These are phyloP conservation scores for Onygenales sp. DNA, from an alignment of 2,329 filamentous ascomycete species.

Conservation along the genomic window DNA sequence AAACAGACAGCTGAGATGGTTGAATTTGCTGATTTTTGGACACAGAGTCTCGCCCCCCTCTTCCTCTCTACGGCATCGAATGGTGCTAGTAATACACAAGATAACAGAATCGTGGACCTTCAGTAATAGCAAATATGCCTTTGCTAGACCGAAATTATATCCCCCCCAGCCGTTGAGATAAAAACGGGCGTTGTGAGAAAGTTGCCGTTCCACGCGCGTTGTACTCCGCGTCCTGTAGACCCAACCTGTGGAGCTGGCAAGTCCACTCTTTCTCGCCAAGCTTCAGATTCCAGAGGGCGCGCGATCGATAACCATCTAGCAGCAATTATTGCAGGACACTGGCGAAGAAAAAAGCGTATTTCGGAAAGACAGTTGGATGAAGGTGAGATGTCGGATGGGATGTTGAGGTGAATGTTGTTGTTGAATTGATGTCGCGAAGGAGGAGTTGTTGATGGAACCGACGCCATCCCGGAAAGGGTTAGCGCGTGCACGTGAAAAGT, in stretches of 20 bases:
- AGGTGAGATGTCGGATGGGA: not conserved
- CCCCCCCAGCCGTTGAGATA: constrained; percentile 9
- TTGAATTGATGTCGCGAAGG: not conserved
- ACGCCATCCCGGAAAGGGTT: not conserved
- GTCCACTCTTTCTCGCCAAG: not conserved
- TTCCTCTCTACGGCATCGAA: constrained; percentile 33
- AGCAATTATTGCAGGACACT: not conserved
- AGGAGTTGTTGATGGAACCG: not conserved
- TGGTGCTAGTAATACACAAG: constrained; percentile 30
- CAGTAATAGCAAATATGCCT: constrained; percentile 16
- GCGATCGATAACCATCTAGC: not conserved
- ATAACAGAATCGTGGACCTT: constrained; percentile 18
- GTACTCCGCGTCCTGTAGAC: not conserved
- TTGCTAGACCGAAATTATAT: constrained; percentile 23
- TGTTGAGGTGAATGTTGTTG: not conserved
- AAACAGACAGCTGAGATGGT: constrained; percentile 6
- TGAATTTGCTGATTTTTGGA: constrained; percentile 8
- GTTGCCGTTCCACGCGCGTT: not conserved
- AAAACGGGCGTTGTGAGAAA: not conserved
- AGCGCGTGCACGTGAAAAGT: not conserved
- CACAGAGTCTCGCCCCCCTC: constrained; percentile 5
- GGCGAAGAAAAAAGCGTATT: not conserved
- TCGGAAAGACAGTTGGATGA: not conserved
- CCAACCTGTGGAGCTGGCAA: not conserved
- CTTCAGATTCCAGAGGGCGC: not conserved